A percentile compares a stretch with the other conserved stretches of the same genome.
Conservation (phyloP, 768 basidiomycete species). For the Polyporus arcularius region DNA sequence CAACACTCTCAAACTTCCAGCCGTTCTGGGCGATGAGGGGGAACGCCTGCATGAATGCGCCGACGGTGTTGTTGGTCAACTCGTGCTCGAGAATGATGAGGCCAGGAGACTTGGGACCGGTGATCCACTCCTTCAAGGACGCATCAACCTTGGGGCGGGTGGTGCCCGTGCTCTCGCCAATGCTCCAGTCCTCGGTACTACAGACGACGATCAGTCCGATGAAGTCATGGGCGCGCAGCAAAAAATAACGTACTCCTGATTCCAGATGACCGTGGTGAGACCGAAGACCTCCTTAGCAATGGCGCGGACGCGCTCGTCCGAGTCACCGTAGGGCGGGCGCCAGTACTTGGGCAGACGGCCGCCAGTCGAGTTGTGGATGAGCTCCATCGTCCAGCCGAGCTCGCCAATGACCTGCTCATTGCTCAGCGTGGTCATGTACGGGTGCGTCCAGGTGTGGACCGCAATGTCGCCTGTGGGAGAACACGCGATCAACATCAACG, state of each 20-base stretch:
- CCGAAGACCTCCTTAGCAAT: constrained; percentile 90
- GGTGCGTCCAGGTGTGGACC: constrained; percentile 49
- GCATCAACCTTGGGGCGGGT: constrained; percentile 48
- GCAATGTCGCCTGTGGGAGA: constrained; percentile 38
- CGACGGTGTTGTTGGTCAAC: constrained; percentile 56
- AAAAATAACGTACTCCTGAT: constrained; percentile 64
- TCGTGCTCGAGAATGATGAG: constrained; percentile 88
- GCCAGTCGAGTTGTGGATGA: constrained; percentile 56
- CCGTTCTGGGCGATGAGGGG: constrained; percentile 64
- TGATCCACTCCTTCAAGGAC: constrained; percentile 57
- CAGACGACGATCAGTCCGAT: constrained; percentile 1
- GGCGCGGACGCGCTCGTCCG: constrained; percentile 79
- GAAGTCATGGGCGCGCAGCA: background rate
- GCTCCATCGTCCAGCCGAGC: constrained; percentile 56
- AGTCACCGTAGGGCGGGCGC: constrained; percentile 88
- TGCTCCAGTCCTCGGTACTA: constrained; percentile 79
- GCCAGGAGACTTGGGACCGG: constrained; percentile 74
- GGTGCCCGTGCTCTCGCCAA: constrained; percentile 44
- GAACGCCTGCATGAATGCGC: constrained; percentile 66
- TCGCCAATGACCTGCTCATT: constrained; percentile 47
- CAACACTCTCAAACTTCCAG: constrained; percentile 69
- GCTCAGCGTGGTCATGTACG: constrained; percentile 49
- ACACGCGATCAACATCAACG: background rate
- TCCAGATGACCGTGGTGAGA: constrained; percentile 85
- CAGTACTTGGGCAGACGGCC: constrained; percentile 77